Evolutionary conservation across 1,139 yeast genomes (phyloP), one percentile per base, ranked within the genome.

Genomic region (Sugiyamaella pinicola): DNA sequence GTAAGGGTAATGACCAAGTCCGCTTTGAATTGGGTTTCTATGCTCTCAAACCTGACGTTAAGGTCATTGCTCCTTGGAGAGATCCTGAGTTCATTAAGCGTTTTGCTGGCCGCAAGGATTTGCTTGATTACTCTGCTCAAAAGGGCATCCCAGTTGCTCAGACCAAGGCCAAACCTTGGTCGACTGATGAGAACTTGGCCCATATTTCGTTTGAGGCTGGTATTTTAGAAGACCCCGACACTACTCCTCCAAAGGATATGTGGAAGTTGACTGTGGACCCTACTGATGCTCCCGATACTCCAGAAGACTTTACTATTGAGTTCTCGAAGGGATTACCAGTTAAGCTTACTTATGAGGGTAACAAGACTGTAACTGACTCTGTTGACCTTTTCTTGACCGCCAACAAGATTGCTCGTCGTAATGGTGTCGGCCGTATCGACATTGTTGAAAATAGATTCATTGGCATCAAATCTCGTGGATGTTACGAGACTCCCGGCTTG

Each of bases 221-320:
- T 74, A 93, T 93, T 64, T 83, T 93, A 69, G 99, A 93, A 77
- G 95, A 93, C 76, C 99, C 99, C 68, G 89, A 93, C 73, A 84
- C 93, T 65, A 93, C 99, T 51, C 99, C 99, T 61, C 99, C 99
- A 75, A 91, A 89, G 79, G 99, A 93, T 74, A 93, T 93, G 99
- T 93, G 99, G 99, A 93, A 93, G 78, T 83, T 93, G 72, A 93
- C 96, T 51, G 90, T 87, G 57, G 99, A 91, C 74, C 98, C 99
- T 66, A 72, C 78, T 52, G 96, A 93, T 69, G 98, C 99, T 53
- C 99, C 99, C 67, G 83, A 88, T 58, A 77, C 78, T 52, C 98
- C 98, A 66, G 98, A 93, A 78, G 85, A 85, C 69, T 84, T 93
- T 73, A 76, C 87, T 28, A 83, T 93, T 59, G 84, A 80, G 58